Evolutionary conservation across 2,329 filamentous ascomycete species (phyloP).

Genomic region (Neocatenulostroma microsporum): DNA sequence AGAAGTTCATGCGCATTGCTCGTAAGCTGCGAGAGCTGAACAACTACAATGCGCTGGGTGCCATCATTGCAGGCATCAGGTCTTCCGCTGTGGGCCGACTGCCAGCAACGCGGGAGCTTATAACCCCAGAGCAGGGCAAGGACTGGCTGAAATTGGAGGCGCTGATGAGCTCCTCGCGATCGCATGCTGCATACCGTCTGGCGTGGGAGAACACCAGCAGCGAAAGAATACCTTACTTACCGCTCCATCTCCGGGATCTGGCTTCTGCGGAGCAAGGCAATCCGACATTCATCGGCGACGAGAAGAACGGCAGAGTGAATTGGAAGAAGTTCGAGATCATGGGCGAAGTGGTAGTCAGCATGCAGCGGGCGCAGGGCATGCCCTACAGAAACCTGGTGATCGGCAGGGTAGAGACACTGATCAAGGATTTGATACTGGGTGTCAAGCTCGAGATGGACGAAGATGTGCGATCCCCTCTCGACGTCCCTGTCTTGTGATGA

Average conservation of each 20-base stretch:
- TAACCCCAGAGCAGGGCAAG: constrained; percentile 65
- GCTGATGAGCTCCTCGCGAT: constrained; percentile 87
- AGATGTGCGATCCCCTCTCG: no score
- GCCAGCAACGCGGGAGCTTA: constrained; percentile 66
- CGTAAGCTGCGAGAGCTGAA: constrained; percentile 77
- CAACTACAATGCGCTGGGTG: constrained; percentile 96
- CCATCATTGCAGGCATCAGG: constrained; percentile 86
- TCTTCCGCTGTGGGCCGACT: constrained; percentile 79
- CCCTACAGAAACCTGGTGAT: constrained; percentile 61
- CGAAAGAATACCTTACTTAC: constrained; percentile 88
- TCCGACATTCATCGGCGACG: constrained; percentile 68
- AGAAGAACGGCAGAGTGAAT: constrained; percentile 57
- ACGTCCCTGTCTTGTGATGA: no score
- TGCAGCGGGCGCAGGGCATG: constrained; percentile 84
- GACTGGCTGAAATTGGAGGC: constrained; percentile 82
- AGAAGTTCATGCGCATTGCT: constrained; percentile 92
- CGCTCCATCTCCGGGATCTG: constrained; percentile 79
- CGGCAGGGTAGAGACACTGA: constrained; percentile 49
- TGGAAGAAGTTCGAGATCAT: constrained; percentile 98
- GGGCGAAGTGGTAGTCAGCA: constrained; percentile 79
- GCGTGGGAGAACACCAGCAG: constrained; percentile 93
- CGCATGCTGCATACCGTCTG: constrained; percentile 88
- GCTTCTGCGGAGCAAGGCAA: constrained; percentile 91
- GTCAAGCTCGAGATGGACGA: constrained; percentile 76
- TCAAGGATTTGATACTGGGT: constrained; percentile 70